These are phyloP conservation scores for Candida freyschussii DNA, from an alignment of 1,139 yeast species.

Conservation along the genomic window DNA sequence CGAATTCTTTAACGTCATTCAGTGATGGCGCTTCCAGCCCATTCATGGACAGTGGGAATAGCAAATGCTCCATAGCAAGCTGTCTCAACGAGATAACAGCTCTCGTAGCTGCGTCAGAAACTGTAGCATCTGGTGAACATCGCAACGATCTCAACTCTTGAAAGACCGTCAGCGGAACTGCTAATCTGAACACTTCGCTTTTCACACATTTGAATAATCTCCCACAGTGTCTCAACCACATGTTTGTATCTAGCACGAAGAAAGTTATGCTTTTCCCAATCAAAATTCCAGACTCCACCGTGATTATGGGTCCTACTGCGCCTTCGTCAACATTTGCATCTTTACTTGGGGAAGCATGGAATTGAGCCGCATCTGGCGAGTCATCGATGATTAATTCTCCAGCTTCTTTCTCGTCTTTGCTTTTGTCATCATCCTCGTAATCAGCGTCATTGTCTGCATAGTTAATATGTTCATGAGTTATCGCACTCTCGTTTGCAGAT, in stretches of 20 bases:
- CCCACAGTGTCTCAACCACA: constrained; percentile 81
- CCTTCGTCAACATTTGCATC: constrained; percentile 44
- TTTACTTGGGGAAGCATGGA: constrained; percentile 24
- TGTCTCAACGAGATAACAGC: constrained; percentile 72
- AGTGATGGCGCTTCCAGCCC: constrained; percentile 61
- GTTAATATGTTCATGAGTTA: constrained; percentile 7
- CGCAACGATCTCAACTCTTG: constrained; percentile 74
- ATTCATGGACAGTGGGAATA: constrained; percentile 56
- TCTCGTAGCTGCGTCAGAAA: constrained; percentile 76
- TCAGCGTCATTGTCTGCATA: constrained; percentile 25
- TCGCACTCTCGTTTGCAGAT: constrained; percentile 6
- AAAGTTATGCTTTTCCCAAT: constrained; percentile 36
- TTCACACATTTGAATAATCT: constrained; percentile 65
- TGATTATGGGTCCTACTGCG: constrained; percentile 4
- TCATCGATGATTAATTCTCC: constrained; percentile 23
- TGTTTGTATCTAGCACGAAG: constrained; percentile 69
- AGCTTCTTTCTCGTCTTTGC: constrained; percentile 12
- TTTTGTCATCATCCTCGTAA: constrained; percentile 14
- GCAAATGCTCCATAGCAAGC: constrained; percentile 55
- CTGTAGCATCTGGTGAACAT: constrained; percentile 67
- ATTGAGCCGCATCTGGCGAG: constrained; percentile 18
- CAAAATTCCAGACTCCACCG: constrained; percentile 13
- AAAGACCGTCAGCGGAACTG: constrained; percentile 69
- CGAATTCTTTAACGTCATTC: constrained; percentile 41
- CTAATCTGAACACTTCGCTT: constrained; percentile 51